These are phyloP conservation scores for Incumbomyces lentus DNA, from an alignment of 2,329 filamentous ascomycete species.

Conservation along the genomic window DNA sequence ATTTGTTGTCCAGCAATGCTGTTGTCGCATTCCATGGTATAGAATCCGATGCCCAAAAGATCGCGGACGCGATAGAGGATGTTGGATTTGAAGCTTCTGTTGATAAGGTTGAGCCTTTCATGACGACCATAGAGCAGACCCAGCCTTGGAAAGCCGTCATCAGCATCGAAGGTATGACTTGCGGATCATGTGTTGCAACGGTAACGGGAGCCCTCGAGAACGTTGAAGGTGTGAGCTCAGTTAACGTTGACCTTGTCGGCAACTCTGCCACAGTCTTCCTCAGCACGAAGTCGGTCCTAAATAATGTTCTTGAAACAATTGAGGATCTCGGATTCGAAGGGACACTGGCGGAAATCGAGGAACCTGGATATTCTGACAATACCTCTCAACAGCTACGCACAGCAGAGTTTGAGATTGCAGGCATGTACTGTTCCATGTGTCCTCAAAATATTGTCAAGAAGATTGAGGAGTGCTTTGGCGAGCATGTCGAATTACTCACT, in stretches of 20 bases:
- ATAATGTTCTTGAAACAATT: slow-evolving; percentile 39
- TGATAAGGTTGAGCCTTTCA: slow-evolving; percentile 24
- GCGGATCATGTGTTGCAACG: slow-evolving; percentile 43
- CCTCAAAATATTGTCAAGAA: slow-evolving; percentile 34
- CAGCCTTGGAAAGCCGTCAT: slow-evolving; percentile 33
- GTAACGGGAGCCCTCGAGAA: slow-evolving; percentile 39
- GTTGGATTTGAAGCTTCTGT: slow-evolving; percentile 39
- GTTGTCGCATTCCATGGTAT: slow-evolving; percentile 46
- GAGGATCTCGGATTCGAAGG: slow-evolving; percentile 58
- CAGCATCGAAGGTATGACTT: slow-evolving; percentile 48
- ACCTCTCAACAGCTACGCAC: slow-evolving; percentile 33
- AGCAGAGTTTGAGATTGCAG: slow-evolving; percentile 56
- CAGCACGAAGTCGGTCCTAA: slow-evolving; percentile 34
- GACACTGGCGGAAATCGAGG: slow-evolving; percentile 42
- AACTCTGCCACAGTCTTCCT: slow-evolving; percentile 42
- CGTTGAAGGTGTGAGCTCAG: slow-evolving; percentile 35
- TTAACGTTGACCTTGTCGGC: slow-evolving; percentile 42
- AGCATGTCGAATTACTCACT: slow-evolving; percentile 42
- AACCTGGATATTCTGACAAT: slow-evolving; percentile 24
- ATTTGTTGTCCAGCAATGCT: slow-evolving; percentile 58
- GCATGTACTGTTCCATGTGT: slow-evolving; percentile 67
- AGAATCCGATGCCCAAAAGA: slow-evolving; percentile 35
- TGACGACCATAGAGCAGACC: slow-evolving; percentile 5
- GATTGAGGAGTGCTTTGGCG: slow-evolving; percentile 20
- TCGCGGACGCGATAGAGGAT: slow-evolving; percentile 41